These are phyloP conservation scores for Setomelanomma holmii DNA, from an alignment of 2,329 filamentous ascomycete species.

Conservation along the genomic window DNA sequence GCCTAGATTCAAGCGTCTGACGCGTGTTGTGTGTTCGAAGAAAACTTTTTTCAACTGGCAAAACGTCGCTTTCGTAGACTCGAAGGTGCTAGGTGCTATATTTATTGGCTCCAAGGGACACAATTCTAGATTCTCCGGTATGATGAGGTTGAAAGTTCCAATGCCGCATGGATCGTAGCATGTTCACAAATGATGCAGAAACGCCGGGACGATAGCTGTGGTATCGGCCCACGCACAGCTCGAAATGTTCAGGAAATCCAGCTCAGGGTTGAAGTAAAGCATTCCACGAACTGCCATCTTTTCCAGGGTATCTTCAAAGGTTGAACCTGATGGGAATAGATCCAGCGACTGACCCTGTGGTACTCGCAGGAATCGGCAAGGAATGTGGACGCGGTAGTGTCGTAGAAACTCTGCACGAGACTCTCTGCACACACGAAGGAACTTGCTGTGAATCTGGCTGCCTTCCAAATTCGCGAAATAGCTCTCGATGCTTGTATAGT, in stretches of 20 bases:
- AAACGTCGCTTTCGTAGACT: not conserved
- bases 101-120: not conserved
- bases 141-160: not conserved
- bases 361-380: not conserved
- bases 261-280: not conserved
- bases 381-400: not conserved
- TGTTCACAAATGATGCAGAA: not conserved
- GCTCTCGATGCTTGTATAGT: not conserved
- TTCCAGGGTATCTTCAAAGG: not conserved
- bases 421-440: not conserved
- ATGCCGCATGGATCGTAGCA: not conserved
- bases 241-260: not conserved
- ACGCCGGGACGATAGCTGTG: not conserved
- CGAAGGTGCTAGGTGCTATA: not conserved
- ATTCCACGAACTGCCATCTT: not conserved
- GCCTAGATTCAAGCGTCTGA: not conserved
- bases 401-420: not conserved
- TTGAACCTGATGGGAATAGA: too few relatives aligned
- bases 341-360: too few relatives aligned
- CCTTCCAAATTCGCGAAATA: not conserved
- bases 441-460: not conserved
- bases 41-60: not conserved
- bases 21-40: not conserved
- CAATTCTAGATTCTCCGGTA: not conserved
- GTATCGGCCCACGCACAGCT: not conserved